Base-by-base conservation (phyloP, 805 yeast genomes). In the Candida nanaspora region DNA sequence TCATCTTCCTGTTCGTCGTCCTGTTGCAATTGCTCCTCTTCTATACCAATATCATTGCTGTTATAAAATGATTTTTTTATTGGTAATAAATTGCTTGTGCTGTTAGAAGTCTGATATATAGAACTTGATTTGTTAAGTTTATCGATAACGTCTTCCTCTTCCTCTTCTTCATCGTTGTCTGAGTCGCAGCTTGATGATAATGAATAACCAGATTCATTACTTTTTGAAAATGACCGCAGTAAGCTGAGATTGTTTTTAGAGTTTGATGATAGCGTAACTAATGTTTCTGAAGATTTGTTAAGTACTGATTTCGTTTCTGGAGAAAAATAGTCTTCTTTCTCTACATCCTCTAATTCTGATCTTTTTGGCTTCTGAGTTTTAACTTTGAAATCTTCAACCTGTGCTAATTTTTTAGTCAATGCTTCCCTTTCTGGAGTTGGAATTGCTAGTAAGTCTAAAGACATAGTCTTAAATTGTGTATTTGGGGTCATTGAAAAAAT, bases 301-400 rank as follows among this genome's bases (percentile, higher is more conserved):
- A 25, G 16, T 8, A 34, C 30, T 3, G 53, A 41, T 23, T 46
- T 43, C 7, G 56, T 49, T 39, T 48, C 54, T 1, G 56, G 55
- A 3, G 55, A 50, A 3, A 27, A 10, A 18, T 23, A 21, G 11
- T 22, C 25, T 11, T 25, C 16, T 35, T 25, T 25, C 4, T 4
- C 25, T 27, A 8, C 27, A 8, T 23, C 7, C 18, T 13, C n/a
- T 29, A 15, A 13, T 29, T 13, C 32, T 29, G 32, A 13, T 14
- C 8, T 29, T n/a, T n/a, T n/a, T n/a, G n/a, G n/a, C n/a, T n/a
- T n/a, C n/a, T n/a, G n/a, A n/a, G n/a, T n/a, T n/a, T n/a, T n/a
- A n/a, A n/a, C n/a, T n/a, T n/a, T n/a, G n/a, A n/a, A n/a, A n/a
- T n/a, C n/a, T n/a, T n/a, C n/a, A n/a, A n/a, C n/a, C n/a, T n/a